A percentile compares a stretch with the other conserved stretches of the same genome.
Conservation (phyloP, 306 rosid species). For the Vicia faba region DNA sequence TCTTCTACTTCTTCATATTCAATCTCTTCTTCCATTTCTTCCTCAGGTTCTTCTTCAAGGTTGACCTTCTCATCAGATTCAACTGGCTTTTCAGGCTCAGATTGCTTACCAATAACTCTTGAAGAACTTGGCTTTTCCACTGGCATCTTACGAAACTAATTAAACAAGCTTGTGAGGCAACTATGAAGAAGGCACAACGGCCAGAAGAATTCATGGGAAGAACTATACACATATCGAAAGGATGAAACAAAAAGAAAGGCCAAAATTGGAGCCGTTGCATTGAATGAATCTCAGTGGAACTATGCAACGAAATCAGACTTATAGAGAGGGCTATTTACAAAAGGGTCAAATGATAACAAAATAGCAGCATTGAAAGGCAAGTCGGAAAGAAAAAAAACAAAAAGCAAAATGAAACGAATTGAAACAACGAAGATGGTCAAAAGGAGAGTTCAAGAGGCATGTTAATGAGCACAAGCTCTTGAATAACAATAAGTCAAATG, state of each 20-base stretch:
- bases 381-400: slow-evolving; percentile 42
- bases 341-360: slow-evolving; percentile 56
- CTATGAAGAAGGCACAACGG: slow-evolving; percentile 97
- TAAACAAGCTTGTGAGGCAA: slow-evolving; percentile 83
- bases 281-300: slow-evolving; percentile 59
- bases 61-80: slow-evolving; percentile 80
- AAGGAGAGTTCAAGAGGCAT: slow-evolving; percentile 46
- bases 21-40: slow-evolving; percentile 75
- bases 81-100: slow-evolving; percentile 67
- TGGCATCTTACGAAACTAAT: slow-evolving; percentile 85
- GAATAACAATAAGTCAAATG: slow-evolving; percentile 49
- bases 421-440: slow-evolving; percentile 54
- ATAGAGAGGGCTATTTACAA: slow-evolving; percentile 49
- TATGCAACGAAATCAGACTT: slow-evolving; percentile 58
- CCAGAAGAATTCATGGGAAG: slow-evolving; percentile 98
- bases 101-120: slow-evolving; percentile 53
- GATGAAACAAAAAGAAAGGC: slow-evolving; percentile 72
- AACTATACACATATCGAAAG: background rate
- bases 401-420: slow-evolving; percentile 33
- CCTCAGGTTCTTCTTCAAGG: slow-evolving; percentile 75
- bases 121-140: slow-evolving; percentile 67
- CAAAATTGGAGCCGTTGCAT: slow-evolving; percentile 65
- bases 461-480: slow-evolving; percentile 56
- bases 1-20: slow-evolving; percentile 93
- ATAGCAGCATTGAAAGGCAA: slow-evolving; percentile 54